Percentiles rank a stretch among this genome's conserved stretches.
Evolutionary conservation across 441 rosid species (phyloP).

Genomic region (Eruca vesicaria): DNA sequence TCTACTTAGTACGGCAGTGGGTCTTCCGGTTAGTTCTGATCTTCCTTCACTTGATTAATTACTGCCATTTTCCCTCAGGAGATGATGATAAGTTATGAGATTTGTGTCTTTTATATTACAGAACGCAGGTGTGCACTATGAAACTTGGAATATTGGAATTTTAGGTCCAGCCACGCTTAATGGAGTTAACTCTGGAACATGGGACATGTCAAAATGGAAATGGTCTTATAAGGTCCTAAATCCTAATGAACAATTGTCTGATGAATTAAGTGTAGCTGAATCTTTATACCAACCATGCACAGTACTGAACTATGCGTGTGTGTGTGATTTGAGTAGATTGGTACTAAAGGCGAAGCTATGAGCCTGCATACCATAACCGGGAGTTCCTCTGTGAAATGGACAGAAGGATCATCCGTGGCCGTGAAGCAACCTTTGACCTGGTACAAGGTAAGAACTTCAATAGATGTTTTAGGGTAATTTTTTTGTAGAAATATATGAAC

Average conservation of each 20-base stretch:
- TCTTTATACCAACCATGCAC: background rate
- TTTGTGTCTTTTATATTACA: slow-evolving; percentile 23
- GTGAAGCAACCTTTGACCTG: slow-evolving; percentile 59
- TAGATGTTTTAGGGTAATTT: background rate
- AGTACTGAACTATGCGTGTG: background rate
- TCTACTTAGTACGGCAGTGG: slow-evolving; percentile 51
- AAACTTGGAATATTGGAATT: slow-evolving; percentile 67
- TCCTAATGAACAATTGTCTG: slow-evolving; percentile 14
- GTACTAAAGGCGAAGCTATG: slow-evolving; percentile 58
- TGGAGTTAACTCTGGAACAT: slow-evolving; percentile 58
- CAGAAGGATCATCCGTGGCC: slow-evolving; percentile 45
- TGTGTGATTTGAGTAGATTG: slow-evolving; percentile 38
- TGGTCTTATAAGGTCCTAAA: slow-evolving; percentile 70
- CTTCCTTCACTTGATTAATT: background rate
- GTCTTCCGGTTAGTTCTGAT: slow-evolving; percentile 53
- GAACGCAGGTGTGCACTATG: slow-evolving; percentile 87
- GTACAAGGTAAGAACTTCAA: slow-evolving; percentile 55
- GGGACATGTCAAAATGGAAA: slow-evolving; percentile 64
- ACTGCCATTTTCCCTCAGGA: background rate
- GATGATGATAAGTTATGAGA: background rate
- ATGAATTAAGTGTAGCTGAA: background rate
- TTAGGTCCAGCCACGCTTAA: slow-evolving; percentile 58
- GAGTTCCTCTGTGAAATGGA: slow-evolving; percentile 62
- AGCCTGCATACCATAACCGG: slow-evolving; percentile 45
- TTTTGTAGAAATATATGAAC: background rate